These are phyloP conservation scores for Paecilomyces formosus DNA, from an alignment of 2,329 filamentous ascomycete species.

Conservation along the genomic window DNA sequence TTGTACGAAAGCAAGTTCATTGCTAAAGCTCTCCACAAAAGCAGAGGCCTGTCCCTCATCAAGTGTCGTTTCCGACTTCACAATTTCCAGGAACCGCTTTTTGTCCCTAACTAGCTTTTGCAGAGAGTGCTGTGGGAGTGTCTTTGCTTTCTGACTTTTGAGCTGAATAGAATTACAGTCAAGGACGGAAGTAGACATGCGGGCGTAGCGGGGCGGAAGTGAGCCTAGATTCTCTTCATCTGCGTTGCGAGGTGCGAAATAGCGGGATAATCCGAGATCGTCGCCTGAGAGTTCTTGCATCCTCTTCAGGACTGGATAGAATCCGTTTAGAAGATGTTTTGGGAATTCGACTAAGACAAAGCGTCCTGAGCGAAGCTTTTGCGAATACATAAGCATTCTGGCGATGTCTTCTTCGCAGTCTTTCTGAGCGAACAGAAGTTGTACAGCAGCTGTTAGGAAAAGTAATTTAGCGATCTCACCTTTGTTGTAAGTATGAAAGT, in stretches of 20 bases:
- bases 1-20: conserved; percentile 17
- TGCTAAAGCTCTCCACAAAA: conserved; percentile 12
- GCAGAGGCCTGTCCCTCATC: conserved; percentile 15
- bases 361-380: conserved; percentile 5
- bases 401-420: conserved; percentile 12
- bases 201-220: conserved; percentile 4
- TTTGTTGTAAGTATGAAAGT: not conserved
- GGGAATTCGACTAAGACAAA: conserved; percentile 15
- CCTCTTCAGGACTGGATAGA: conserved; percentile 9
- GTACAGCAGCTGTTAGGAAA: conserved; percentile 8
- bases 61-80: conserved; percentile 11
- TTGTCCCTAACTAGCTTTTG: conserved; percentile 1
- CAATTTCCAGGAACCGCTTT: conserved; percentile 2
- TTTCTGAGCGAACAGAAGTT: conserved; percentile 12
- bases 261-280: conserved; percentile 12
- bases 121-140: not conserved
- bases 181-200: not conserved
- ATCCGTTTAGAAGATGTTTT: conserved; percentile 10
- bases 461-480: not conserved
- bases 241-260: conserved; percentile 11
- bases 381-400: conserved; percentile 9
- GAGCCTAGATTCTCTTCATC: conserved; percentile 2
- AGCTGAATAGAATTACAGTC: not conserved
- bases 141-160: not conserved
- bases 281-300: conserved; percentile 6